These are phyloP conservation scores for Protea cynaroides DNA, from an alignment of 164 flowering plant genomes.

Conservation along the genomic window DNA sequence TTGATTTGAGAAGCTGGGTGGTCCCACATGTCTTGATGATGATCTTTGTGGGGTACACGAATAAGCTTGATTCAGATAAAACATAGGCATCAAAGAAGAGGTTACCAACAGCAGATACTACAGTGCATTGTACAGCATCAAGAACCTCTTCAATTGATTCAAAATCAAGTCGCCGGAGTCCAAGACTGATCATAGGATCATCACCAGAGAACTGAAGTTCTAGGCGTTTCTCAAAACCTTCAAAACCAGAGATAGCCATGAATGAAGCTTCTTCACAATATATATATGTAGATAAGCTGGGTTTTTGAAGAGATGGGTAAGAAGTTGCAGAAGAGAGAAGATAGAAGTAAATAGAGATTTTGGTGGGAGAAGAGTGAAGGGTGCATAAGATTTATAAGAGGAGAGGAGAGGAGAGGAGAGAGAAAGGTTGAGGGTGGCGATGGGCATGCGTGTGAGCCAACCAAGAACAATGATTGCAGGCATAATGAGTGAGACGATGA, in stretches of 20 bases:
- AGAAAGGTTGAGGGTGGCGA: constrained; percentile 16
- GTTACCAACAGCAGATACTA: constrained; percentile 70
- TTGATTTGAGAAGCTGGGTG: constrained; percentile 72
- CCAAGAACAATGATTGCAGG: constrained; percentile 65
- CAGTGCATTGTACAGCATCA: constrained; percentile 64
- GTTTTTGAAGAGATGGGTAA: background rate
- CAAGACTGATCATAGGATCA: constrained; percentile 32
- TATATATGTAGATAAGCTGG: too few relatives aligned
- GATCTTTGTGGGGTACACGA: constrained; percentile 69
- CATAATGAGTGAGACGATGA: constrained; percentile 48
- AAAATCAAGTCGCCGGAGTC: constrained; percentile 45
- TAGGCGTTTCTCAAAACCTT: constrained; percentile 83
- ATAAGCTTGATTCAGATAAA: constrained; percentile 73
- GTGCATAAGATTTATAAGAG: background rate
- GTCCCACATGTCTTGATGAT: constrained; percentile 92
- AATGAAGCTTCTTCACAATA: too few relatives aligned
- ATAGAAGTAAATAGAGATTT: background rate
- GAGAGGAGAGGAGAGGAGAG: constrained; percentile 9
- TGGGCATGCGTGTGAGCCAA: constrained; percentile 73
- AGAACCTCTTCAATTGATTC: constrained; percentile 35
- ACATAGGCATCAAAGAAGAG: constrained; percentile 63
- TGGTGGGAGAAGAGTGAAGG: background rate
- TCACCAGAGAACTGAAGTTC: constrained; percentile 80
- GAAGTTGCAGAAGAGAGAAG: background rate
- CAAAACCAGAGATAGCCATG: constrained; percentile 81